These are phyloP conservation scores for Pleurotus eryngii DNA, from an alignment of 768 basidiomycete genomes.

Conservation along the genomic window DNA sequence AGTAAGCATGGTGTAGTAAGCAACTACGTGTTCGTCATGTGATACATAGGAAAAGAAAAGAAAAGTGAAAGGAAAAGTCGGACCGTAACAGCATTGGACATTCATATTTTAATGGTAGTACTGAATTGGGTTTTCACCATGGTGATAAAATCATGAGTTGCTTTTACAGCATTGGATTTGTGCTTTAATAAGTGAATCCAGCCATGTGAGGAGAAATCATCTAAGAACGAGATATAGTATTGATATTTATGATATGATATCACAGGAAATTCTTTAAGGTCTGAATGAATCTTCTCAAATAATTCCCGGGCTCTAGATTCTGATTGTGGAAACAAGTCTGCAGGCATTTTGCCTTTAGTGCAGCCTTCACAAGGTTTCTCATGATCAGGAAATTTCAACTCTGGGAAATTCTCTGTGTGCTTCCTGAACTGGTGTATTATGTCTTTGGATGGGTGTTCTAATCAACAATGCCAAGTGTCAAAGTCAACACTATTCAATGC, in stretches of 20 bases:
- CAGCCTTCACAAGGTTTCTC: constrained; percentile 7
- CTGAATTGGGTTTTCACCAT: constrained; percentile 10
- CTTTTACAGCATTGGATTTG: constrained; percentile 9
- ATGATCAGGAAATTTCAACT: not conserved
- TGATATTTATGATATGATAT: not conserved
- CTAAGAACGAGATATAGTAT: constrained; percentile 1
- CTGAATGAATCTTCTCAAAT: constrained; percentile 4
- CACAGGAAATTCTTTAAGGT: not conserved
- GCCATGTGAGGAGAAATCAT: not conserved
- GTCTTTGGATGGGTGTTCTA: not conserved
- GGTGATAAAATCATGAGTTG: constrained; percentile 1
- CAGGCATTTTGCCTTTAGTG: constrained; percentile 5
- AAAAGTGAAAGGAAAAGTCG: too few species aligned
- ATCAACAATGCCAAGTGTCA: not conserved
- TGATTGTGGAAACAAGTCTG: not conserved
- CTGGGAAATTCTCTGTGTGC: not conserved
- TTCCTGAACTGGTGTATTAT: not conserved
- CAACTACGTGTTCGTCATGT: too few species aligned
- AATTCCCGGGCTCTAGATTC: not conserved
- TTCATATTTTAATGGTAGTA: constrained; percentile 5
- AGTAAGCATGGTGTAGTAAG: too few species aligned
- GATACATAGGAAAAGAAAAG: too few species aligned
- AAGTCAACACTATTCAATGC: not conserved
- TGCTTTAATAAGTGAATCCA: constrained; percentile 8
- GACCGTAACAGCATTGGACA: constrained; percentile 12